Conservation (phyloP, 768 basidiomycete species). For the Sporobolomyces phaffii region DNA sequence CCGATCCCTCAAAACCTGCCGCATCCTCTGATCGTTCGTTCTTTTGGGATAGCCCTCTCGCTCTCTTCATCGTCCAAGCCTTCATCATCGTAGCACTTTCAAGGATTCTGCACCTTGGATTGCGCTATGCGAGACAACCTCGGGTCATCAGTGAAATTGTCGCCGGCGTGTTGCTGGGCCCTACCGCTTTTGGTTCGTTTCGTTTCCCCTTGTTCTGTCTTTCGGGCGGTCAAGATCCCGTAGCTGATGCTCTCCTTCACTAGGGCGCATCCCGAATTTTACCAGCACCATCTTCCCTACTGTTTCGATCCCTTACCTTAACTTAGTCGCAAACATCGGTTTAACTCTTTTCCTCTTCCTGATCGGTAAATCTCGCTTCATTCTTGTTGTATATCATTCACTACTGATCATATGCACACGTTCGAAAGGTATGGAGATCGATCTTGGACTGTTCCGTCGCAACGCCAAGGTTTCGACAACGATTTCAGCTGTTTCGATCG, state of each 20-base stretch:
- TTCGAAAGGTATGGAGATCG: constrained; percentile 73
- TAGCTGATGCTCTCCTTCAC: too few relatives aligned
- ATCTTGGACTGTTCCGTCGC: constrained; percentile 61
- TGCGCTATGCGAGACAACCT: constrained; percentile 74
- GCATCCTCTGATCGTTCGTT: not conserved
- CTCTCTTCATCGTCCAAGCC: constrained; percentile 34
- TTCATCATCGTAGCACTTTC: constrained; percentile 69
- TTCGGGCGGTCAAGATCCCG: too few relatives aligned
- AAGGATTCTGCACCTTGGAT: constrained; percentile 62
- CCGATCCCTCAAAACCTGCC: not conserved
- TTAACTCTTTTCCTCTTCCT: constrained; percentile 55
- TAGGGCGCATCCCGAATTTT: constrained; percentile 63
- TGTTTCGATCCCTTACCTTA: constrained; percentile 60
- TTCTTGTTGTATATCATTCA: not conserved
- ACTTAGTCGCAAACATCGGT: constrained; percentile 66
- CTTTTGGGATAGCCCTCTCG: constrained; percentile 15
- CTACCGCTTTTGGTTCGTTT: constrained; percentile 48
- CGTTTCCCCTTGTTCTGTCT: not conserved
- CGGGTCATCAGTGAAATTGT: constrained; percentile 65
- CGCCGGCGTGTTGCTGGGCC: constrained; percentile 77
- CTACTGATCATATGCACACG: not conserved
- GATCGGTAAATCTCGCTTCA: constrained; percentile 35
- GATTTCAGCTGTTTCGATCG: constrained; percentile 63
- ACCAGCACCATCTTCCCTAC: constrained; percentile 74
- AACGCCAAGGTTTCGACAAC: constrained; percentile 57